Evolutionary conservation across 768 basidiomycete species (phyloP), one percentile per base, ranked within the genome.

Genomic region (Tricholoma hemisulphureum): DNA sequence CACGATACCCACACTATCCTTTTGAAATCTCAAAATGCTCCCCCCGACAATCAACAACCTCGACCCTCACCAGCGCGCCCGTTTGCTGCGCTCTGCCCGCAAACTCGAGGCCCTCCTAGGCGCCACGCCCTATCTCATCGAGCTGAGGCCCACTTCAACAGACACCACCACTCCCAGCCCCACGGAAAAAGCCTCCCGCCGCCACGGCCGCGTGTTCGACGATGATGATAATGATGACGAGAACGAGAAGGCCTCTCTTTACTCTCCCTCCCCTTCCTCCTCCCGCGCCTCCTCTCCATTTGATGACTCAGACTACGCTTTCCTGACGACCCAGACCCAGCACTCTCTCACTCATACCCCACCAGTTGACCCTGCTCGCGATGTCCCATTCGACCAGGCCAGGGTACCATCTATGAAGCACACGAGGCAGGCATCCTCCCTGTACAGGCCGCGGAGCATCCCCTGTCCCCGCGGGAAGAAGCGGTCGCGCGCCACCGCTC

Each of bases 71-170:
- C 77, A 85, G 37, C 81, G 84, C 5, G 61, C 74, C 4, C 81
- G 80, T 39, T 78, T 87, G 14, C 71, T 86, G 39, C 81, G 81
- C 35, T 81, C 84, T 0, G 80, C 83, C 11, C 76, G 78, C 58
- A 87, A 86, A 68, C 77, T 88, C 24, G 77, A 77, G 7, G 77
- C 80, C 13, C 65, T 87, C 6, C 71, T 87, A 5, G 85, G 86
- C 1, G 65, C 74, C 4, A 75, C 75, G 0, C 77, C 78, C 0
- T 64, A 69, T 29, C 61, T 77, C 54, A 35, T 78, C 26, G 75
- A 76, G 21, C 56, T 58, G 21, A n/a, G 41, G 3, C 3, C 10
- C 41, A 10, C 41, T 20, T 37, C 35, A 16, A n/a, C 32, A 5
- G 32, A 34, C 32, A 34, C 14, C 32, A 10, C 32, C 32, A 8